These are phyloP conservation scores for Phytopythium delawarense DNA, from an alignment of 352 stramenopile species.

Conservation along the genomic window DNA sequence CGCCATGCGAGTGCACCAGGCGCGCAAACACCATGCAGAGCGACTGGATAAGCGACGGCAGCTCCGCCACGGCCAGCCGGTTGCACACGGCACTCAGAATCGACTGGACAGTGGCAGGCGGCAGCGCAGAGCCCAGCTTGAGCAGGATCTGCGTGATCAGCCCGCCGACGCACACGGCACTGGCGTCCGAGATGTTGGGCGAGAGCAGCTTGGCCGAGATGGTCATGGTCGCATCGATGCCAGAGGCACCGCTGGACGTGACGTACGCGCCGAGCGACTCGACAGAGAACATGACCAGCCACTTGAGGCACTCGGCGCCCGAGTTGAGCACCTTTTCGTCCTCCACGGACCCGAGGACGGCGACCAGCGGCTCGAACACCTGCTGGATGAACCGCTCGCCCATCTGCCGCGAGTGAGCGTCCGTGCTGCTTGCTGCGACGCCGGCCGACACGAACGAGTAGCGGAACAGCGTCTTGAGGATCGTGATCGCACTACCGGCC, in stretches of 20 bases:
- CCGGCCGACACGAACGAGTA: constrained; percentile 54
- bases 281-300: constrained; percentile 76
- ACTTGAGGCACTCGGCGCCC: constrained; percentile 80
- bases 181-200: constrained; percentile 60
- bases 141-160: constrained; percentile 80
- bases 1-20: constrained; percentile 68
- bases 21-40: constrained; percentile 82
- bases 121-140: constrained; percentile 55
- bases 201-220: constrained; percentile 70
- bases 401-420: constrained; percentile 39
- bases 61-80: constrained; percentile 57
- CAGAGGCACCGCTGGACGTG: constrained; percentile 29
- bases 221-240: constrained; percentile 65
- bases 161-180: constrained; percentile 65
- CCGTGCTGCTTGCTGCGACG: constrained; percentile 7
- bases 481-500: constrained; percentile 59
- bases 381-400: constrained; percentile 62
- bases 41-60: constrained; percentile 74
- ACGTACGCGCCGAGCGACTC: constrained; percentile 53
- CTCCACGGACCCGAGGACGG: constrained; percentile 51
- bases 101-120: constrained; percentile 61
- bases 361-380: constrained; percentile 69
- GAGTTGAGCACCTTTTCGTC: constrained; percentile 76
- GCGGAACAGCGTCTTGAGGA: constrained; percentile 70
- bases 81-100: constrained; percentile 68